These are phyloP conservation scores for Puccinia sorghi DNA, from an alignment of 1,284 basidiomycete genomes.

Conservation along the genomic window DNA sequence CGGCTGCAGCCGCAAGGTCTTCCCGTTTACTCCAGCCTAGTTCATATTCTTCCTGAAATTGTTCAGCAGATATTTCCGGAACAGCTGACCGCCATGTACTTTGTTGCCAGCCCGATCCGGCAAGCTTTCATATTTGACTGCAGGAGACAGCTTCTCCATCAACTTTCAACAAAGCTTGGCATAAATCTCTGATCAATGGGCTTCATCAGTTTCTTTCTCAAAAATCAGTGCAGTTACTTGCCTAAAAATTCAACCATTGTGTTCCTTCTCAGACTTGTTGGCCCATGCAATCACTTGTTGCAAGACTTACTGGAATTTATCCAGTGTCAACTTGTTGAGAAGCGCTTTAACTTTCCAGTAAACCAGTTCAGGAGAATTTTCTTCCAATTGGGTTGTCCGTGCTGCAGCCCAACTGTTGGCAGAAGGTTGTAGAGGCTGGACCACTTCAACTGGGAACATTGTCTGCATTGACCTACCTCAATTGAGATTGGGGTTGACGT, in stretches of 20 bases:
- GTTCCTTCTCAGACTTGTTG: slow-evolving; percentile 88
- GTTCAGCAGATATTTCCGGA: slow-evolving; percentile 86
- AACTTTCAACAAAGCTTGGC: slow-evolving; percentile 90
- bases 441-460: slow-evolving; percentile 54
- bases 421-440: slow-evolving; percentile 41
- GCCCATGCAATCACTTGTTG: slow-evolving; percentile 90
- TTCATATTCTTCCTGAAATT: slow-evolving; percentile 94
- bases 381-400: slow-evolving; percentile 48
- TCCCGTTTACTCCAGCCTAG: slow-evolving; percentile 69
- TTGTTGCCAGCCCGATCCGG: slow-evolving; percentile 75
- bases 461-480: slow-evolving; percentile 23
- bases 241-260: slow-evolving; percentile 87
- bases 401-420: slow-evolving; percentile 44
- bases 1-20: slow-evolving; percentile 63
- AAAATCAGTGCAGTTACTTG: slow-evolving; percentile 95
- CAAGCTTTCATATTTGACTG: slow-evolving; percentile 83
- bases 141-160: slow-evolving; percentile 81
- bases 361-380: slow-evolving; percentile 76
- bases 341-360: slow-evolving; percentile 90
- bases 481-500: slow-evolving; percentile 31
- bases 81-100: slow-evolving; percentile 78
- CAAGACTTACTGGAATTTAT: slow-evolving; percentile 93
- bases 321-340: slow-evolving; percentile 95
- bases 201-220: slow-evolving; percentile 95
- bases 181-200: slow-evolving; percentile 94